A percentile compares a stretch with the other conserved stretches of the same genome.
Evolutionary conservation across 495 filamentous ascomycete species (phyloP).

Genomic region (Annulohypoxylon stygium): DNA sequence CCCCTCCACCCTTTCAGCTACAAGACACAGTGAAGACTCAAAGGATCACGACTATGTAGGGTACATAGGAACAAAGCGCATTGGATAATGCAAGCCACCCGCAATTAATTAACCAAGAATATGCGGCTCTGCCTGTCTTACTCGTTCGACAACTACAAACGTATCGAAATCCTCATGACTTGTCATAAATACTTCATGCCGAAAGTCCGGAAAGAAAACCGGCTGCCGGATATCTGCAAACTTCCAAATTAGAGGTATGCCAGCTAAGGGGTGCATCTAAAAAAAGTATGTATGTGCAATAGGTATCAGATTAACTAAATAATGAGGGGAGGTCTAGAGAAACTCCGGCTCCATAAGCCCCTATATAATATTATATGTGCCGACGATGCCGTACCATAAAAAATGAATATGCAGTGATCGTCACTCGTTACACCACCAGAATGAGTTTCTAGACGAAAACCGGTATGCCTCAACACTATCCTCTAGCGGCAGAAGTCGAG

Average conservation of each 20-base stretch:
- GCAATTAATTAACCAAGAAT: not conserved
- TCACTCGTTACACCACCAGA: conserved; percentile 16
- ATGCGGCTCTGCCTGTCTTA: conserved; percentile 1
- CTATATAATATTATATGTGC: conserved; percentile 15
- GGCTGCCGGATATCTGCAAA: not conserved
- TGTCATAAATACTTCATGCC: not conserved
- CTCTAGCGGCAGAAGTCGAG: not conserved
- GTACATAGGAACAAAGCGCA: too few relatives aligned
- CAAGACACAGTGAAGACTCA: too few relatives aligned
- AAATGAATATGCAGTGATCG: conserved; percentile 9
- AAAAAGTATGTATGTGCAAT: not conserved
- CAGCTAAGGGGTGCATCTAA: not conserved
- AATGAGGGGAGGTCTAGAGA: conserved; percentile 20
- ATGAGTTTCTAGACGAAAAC: not conserved
- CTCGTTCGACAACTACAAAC: not conserved
- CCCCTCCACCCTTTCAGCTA: too few relatives aligned
- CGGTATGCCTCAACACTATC: not conserved
- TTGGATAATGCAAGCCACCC: not conserved
- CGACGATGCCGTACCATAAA: not conserved
- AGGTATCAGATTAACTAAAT: conserved; percentile 12
- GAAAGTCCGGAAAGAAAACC: not conserved
- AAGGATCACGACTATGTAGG: not conserved
- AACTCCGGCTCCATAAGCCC: conserved; percentile 27
- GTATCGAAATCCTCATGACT: not conserved
- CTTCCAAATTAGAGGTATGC: not conserved